Base-by-base conservation (phyloP, 2,329 filamentous ascomycete species). In the Cladophialophora carrionii region DNA sequence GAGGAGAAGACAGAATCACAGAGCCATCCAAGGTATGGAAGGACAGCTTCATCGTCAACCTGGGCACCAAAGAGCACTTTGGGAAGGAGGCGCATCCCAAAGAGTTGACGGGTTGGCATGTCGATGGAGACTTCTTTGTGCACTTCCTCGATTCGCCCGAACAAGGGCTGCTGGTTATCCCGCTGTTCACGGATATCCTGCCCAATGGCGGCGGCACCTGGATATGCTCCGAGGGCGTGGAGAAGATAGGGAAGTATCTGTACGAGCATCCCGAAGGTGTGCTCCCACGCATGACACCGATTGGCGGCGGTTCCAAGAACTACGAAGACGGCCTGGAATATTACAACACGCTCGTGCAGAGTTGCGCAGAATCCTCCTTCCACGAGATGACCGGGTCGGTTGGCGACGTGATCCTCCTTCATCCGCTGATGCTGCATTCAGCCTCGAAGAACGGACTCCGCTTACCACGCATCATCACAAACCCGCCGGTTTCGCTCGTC, bases 141-240 rank as follows among this genome's bases (percentile, higher is more conserved):
- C 88, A 90, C 77, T 91, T 87, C 70, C 83, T 91, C 41, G 88
- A 90, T 73, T 88, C 84, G 22, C 85, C 85, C 0, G 88, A 91
- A 77, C 88, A 91, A 74, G 88, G 81, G 0, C 76, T 90, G 14
- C 79, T 90, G 0, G 86, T 90, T 12, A 89, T 89, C 48, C 88
- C 88, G 1, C 75, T 90, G 4, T 90, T 88, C 77, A 86, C 82
- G 0, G 87, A 90, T 72, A 85, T 90, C 58, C 76, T 78, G 8
- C 75, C 83, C 0, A 80, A 82, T 37, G 87, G 85, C 4, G 88
- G 88, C 29, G 88, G 85, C 3, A 90, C 88, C 0, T 80, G 86
- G 72, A 82, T 90, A 55, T 89, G 87, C 70, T 83, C 86, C 0
- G 80, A 83, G 58, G 87, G 83, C 5, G n/a, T 41, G 6, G 22